Evolutionary conservation across 495 filamentous ascomycete species (phyloP).

Genomic region (Letharia columbiana): DNA sequence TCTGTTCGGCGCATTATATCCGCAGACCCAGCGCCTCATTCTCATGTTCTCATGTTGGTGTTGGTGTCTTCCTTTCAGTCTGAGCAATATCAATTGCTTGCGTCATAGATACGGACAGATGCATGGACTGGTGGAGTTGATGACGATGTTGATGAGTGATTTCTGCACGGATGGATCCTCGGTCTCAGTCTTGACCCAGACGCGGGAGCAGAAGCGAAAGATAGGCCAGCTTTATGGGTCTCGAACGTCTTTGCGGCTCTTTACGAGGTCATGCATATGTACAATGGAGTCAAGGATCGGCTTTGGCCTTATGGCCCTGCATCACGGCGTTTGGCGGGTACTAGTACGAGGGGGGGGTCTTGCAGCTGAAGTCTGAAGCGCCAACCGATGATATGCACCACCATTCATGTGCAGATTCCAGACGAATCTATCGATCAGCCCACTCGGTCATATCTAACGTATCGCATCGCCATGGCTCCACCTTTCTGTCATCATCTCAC

Average conservation of each 20-base stretch:
- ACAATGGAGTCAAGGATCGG: not conserved
- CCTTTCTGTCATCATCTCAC: not conserved
- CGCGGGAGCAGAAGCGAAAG: slow-evolving; percentile 5
- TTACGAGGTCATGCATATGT: slow-evolving; percentile 2
- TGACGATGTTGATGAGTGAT: not conserved
- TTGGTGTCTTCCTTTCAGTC: not conserved
- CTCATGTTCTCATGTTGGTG: not conserved
- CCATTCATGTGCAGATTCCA: not conserved
- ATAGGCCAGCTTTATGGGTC: not conserved
- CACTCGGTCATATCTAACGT: not conserved
- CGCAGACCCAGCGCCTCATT: not conserved
- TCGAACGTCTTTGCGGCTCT: slow-evolving; percentile 4
- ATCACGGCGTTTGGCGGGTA: slow-evolving; percentile 1
- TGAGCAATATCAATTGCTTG: not conserved
- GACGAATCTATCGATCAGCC: not conserved
- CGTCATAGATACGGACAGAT: not conserved
- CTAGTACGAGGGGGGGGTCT: not conserved
- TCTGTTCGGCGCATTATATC: not conserved
- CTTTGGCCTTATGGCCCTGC: not conserved
- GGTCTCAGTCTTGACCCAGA: not conserved
- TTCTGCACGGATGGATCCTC: too few species aligned
- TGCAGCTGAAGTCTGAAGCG: not conserved
- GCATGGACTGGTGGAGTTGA: not conserved
- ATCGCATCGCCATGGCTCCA: not conserved
- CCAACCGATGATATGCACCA: not conserved